phyloP scores from a whole-genome alignment of 2,329 filamentous ascomycete species.

The Tolypocladium album region DNA sequence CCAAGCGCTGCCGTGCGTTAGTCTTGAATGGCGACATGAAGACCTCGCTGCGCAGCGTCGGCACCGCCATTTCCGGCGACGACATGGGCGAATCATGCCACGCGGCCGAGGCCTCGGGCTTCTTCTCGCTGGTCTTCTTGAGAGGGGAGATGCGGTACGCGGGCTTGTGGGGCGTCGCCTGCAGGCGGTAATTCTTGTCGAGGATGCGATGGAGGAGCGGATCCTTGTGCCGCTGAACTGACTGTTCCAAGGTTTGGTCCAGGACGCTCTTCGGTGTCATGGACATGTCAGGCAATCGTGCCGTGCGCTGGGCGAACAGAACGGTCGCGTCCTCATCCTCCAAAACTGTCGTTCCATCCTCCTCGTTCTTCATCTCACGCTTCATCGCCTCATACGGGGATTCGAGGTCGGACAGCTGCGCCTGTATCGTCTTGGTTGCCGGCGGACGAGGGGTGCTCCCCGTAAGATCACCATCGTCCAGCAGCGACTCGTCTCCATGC shows the following conservation, averaged over 20 bases:
- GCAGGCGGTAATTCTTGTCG: slow-evolving; percentile 89
- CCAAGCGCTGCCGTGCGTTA: slow-evolving; percentile 28
- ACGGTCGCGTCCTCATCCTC: slow-evolving; percentile 35
- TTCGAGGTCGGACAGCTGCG: slow-evolving; percentile 53
- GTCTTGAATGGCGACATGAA: slow-evolving; percentile 65
- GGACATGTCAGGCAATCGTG: slow-evolving; percentile 49
- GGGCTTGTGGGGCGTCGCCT: slow-evolving; percentile 72
- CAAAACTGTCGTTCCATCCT: slow-evolving; percentile 23
- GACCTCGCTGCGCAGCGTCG: slow-evolving; percentile 73
- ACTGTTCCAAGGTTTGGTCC: slow-evolving; percentile 20
- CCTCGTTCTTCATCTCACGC: slow-evolving; percentile 48
- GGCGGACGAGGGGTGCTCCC: slow-evolving; percentile 58
- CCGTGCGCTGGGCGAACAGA: slow-evolving; percentile 40
- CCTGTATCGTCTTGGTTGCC: slow-evolving; percentile 35
- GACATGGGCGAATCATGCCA: slow-evolving; percentile 55
- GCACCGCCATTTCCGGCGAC: slow-evolving; percentile 68
- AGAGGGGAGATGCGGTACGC: slow-evolving; percentile 33
- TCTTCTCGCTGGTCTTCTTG: slow-evolving; percentile 18
- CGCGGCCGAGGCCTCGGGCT: slow-evolving; percentile 23
- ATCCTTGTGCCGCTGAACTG: slow-evolving; percentile 42
- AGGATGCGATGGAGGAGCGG: slow-evolving; percentile 83
- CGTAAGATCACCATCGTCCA: slow-evolving; percentile 52
- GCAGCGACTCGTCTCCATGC: slow-evolving; percentile 50
- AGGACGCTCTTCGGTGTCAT: slow-evolving; percentile 44
- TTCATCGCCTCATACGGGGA: slow-evolving; percentile 70